A percentile compares a stretch with the other conserved stretches of the same genome.
phyloP scores from a whole-genome alignment of 1,284 basidiomycete genomes.

The Xerocomus nothofagi region DNA sequence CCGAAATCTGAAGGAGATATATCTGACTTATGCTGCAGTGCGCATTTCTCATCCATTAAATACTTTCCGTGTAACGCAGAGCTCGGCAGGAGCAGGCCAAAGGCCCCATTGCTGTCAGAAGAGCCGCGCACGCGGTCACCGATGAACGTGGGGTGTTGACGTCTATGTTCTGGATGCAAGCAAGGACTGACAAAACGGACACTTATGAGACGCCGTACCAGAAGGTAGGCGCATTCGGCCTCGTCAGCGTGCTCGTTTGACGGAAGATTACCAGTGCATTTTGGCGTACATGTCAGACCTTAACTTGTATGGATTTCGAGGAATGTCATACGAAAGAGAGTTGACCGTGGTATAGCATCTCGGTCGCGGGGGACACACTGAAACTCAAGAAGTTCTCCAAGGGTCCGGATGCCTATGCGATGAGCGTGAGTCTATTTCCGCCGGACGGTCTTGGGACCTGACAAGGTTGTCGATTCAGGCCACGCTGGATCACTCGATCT shows the following conservation, averaged over 20 bases:
- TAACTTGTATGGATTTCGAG: slow-evolving; percentile 58
- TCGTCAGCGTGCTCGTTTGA: slow-evolving; percentile 8
- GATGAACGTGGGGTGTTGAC: slow-evolving; percentile 49
- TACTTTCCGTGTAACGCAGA: slow-evolving; percentile 1
- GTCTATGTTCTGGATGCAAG: slow-evolving; percentile 81
- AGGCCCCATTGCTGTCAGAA: slow-evolving; percentile 70
- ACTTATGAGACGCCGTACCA: slow-evolving; percentile 73
- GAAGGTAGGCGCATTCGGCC: slow-evolving; percentile 52
- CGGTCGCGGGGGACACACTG: slow-evolving; percentile 61
- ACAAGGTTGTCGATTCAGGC: slow-evolving; percentile 46
- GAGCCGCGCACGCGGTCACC: slow-evolving; percentile 41
- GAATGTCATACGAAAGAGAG: slow-evolving; percentile 1
- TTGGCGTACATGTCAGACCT: slow-evolving; percentile 85
- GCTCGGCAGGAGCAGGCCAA: slow-evolving; percentile 57
- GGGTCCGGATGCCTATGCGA: slow-evolving; percentile 57
- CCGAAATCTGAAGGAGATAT: slow-evolving; percentile 34
- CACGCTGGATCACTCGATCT: slow-evolving; percentile 83
- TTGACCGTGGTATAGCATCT: slow-evolving; percentile 50
- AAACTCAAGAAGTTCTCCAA: slow-evolving; percentile 55
- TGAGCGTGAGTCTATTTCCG: slow-evolving; percentile 56
- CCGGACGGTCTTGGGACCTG: slow-evolving; percentile 1
- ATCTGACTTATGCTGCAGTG: slow-evolving; percentile 47
- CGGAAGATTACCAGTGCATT: slow-evolving; percentile 60
- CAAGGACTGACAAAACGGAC: slow-evolving; percentile 56
- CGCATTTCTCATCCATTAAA: neutral